Evolutionary conservation across 257 asterid genomes (phyloP).

Genomic region (Solanum chmielewskii): DNA sequence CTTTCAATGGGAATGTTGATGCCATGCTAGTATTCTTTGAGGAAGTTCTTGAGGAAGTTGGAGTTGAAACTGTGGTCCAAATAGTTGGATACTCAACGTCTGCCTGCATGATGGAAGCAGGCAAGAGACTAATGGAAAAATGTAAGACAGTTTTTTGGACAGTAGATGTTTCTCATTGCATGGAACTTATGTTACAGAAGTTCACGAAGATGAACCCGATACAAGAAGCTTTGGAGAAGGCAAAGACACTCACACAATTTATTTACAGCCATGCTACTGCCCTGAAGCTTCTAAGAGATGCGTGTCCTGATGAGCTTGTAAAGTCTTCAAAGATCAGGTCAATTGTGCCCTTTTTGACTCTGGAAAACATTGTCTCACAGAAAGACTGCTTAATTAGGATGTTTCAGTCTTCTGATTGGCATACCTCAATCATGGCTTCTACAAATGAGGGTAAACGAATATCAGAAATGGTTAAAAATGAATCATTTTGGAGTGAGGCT

Average conservation of each 20-base stretch:
- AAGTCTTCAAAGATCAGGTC: conserved; percentile 16
- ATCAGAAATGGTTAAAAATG: conserved; percentile 22
- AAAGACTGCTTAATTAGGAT: conserved; percentile 10
- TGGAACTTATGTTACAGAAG: conserved; percentile 50
- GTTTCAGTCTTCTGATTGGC: conserved; percentile 21
- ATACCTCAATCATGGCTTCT: conserved; percentile 1
- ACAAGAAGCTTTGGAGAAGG: conserved; percentile 23
- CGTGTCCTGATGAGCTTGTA: conserved; percentile 8
- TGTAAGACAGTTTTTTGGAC: conserved; percentile 42
- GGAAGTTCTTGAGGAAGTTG: conserved; percentile 27
- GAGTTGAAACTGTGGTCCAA: conserved; percentile 41
- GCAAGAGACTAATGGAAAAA: conserved; percentile 25
- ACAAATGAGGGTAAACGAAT: conserved; percentile 22
- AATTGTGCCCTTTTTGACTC: conserved; percentile 24
- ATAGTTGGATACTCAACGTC: conserved; percentile 37
- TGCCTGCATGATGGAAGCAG: conserved; percentile 31
- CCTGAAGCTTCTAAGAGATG: conserved; percentile 14
- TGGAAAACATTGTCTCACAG: conserved; percentile 38
- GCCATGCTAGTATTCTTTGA: conserved; percentile 23
- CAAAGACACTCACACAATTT: conserved; percentile 28
- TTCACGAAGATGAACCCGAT: conserved; percentile 10
- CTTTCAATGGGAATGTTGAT: conserved; percentile 6
- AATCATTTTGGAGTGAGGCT: conserved; percentile 39
- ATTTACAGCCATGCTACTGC: conserved; percentile 13
- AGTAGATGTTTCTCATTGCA: conserved; percentile 42